Evolutionary conservation across 345 rosid genomes (phyloP).

Genomic region (Brassica carinata): DNA sequence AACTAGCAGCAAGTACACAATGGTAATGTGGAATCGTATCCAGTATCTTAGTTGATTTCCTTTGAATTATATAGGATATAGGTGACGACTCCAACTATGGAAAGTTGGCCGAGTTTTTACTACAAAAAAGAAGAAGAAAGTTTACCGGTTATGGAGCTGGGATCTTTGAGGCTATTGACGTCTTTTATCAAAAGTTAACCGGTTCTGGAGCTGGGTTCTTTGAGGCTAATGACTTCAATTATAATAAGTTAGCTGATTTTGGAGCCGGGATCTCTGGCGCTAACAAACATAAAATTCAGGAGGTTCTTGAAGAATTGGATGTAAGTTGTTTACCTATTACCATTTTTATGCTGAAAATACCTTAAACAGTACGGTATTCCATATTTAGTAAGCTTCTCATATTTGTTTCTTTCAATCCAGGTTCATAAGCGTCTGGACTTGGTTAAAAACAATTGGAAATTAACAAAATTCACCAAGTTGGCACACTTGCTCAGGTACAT

Average conservation of each 20-base stretch:
- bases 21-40: background rate
- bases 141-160: background rate
- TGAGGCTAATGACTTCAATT: background rate
- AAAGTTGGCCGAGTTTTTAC: background rate
- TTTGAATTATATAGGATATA: background rate
- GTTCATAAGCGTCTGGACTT: conserved; percentile 82
- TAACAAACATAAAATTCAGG: conserved; percentile 73
- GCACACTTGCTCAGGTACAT: background rate
- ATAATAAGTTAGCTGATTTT: background rate
- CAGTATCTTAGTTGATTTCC: background rate
- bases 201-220: background rate
- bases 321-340: conserved; percentile 49
- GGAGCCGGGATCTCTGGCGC: conserved; percentile 29
- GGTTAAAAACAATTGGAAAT: conserved; percentile 85
- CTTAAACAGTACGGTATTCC: background rate
- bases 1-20: background rate
- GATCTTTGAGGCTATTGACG: background rate
- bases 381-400: conserved; percentile 18
- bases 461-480: conserved; percentile 32
- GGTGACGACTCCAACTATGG: background rate
- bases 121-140: background rate
- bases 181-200: background rate
- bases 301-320: conserved; percentile 92
- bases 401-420: conserved; percentile 37
- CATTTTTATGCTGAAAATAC: conserved; percentile 14